Evolutionary conservation across 2,329 filamentous ascomycete species (phyloP).

Genomic region (Didymella exigua): DNA sequence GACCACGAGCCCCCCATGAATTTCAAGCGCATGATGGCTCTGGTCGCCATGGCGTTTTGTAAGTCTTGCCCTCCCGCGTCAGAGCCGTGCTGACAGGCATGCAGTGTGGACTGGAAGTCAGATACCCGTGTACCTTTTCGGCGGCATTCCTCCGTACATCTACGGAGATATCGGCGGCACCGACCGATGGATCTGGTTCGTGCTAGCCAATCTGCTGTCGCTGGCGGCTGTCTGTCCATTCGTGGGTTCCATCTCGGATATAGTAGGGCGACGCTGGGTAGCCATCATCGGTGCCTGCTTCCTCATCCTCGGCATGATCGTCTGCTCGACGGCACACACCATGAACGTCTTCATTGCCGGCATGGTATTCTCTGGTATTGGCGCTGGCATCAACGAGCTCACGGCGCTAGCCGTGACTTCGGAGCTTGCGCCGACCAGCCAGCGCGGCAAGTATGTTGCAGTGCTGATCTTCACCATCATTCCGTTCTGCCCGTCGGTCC

Average conservation of each 20-base stretch:
- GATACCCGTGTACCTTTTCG: slow-evolving; percentile 56
- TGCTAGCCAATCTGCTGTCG: slow-evolving; percentile 58
- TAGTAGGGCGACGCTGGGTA: slow-evolving; percentile 40
- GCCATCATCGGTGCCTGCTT: slow-evolving; percentile 36
- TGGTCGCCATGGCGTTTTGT: slow-evolving; percentile 50
- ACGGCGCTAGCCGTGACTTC: slow-evolving; percentile 70
- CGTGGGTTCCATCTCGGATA: slow-evolving; percentile 57
- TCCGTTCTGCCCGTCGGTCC: slow-evolving; percentile 65
- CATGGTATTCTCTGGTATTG: slow-evolving; percentile 63
- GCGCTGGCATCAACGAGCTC: slow-evolving; percentile 70
- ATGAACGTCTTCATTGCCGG: slow-evolving; percentile 38
- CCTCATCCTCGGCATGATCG: slow-evolving; percentile 45
- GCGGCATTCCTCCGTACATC: slow-evolving; percentile 52
- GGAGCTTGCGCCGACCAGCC: slow-evolving; percentile 68
- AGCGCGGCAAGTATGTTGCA: slow-evolving; percentile 68
- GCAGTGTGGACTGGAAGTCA: slow-evolving; percentile 65
- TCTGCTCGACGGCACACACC: slow-evolving; percentile 32
- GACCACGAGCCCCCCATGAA: slow-evolving; percentile 21
- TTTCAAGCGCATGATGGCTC: slow-evolving; percentile 55
- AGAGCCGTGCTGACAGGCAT: background rate
- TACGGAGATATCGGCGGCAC: slow-evolving; percentile 65
- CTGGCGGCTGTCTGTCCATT: slow-evolving; percentile 65
- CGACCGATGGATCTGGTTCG: slow-evolving; percentile 63
- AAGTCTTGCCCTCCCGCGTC: background rate
- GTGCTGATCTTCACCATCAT: slow-evolving; percentile 65